Base-by-base conservation (phyloP, 495 filamentous ascomycete genomes). In the Schizothecium vesticola region DNA sequence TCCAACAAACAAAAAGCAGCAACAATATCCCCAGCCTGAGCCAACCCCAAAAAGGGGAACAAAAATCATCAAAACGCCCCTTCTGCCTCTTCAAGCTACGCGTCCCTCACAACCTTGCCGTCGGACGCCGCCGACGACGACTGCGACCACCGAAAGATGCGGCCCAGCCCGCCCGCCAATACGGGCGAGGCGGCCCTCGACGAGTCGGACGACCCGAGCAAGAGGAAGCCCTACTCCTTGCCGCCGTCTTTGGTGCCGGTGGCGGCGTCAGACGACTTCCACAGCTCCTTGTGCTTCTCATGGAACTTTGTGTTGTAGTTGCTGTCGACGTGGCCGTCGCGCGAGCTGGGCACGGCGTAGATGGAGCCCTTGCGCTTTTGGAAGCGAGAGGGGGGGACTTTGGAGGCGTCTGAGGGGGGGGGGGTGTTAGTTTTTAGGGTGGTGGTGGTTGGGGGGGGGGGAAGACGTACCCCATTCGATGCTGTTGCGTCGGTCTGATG, bases 301-400 rank as follows among this genome's bases (percentile, higher is more conserved):
- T 83, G 78, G 72, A 79, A 84, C 64, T 81, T 78, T 61, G 71
- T 63, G 65, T 76, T 76, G 61, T 80, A 77, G 75, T 84, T 82
- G 62, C 74, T 77, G 72, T 85, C 84, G 51, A 87, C 74, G 72
- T 87, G 86, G 43, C 83, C 85, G 73, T 88, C 86, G 61, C 87
- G 81, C 25, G 82, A 85, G 66, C 73, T 72, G 16, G 84, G 87
- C 24, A 86, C 87, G 57, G 85, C 84, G 76, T 85, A 87, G 79
- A 88, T 86, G 74, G 84, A 86, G 63, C 86, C 87, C 77, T 88
- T 84, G 74, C 84, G 81, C 79, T 86, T 86, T 72, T 88, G 86
- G 80, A 89, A 89, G 43, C 84, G 84, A 63, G 80, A 83, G 25
- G 86, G 86, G 5, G 84, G 84, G 3, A 87, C 86, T 76, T 89